Conservation (phyloP, 1,284 basidiomycete genomes). For the Cryptococcus sp. region DNA sequence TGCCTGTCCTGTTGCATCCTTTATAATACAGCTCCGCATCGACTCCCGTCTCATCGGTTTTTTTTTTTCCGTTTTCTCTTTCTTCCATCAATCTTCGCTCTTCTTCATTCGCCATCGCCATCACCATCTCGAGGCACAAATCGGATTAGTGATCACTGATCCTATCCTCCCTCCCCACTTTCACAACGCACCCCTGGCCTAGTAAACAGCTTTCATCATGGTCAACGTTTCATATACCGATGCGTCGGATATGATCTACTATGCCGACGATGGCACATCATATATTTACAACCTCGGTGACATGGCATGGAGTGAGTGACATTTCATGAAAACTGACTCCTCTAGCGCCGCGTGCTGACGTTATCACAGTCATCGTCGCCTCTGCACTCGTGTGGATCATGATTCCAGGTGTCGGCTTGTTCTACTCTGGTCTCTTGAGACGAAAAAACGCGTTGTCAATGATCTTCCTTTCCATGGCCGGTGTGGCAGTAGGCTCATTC, state of each 20-base stretch:
- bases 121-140: too few relatives aligned
- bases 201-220: slow-evolving; percentile 17
- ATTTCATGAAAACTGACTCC: slow-evolving; percentile 1
- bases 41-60: too few relatives aligned
- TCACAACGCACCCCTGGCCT: too few relatives aligned
- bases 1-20: too few relatives aligned
- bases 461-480: slow-evolving; percentile 81
- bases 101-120: too few relatives aligned
- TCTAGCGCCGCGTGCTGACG: background rate
- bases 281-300: slow-evolving; percentile 58
- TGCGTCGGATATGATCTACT: slow-evolving; percentile 50
- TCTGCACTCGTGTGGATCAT: slow-evolving; percentile 80
- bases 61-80: too few relatives aligned
- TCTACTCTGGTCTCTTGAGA: slow-evolving; percentile 79
- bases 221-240: slow-evolving; percentile 48
- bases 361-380: slow-evolving; percentile 57
- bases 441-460: slow-evolving; percentile 91
- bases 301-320: slow-evolving; percentile 57
- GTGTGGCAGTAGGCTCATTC: slow-evolving; percentile 67
- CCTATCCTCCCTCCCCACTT: too few relatives aligned
- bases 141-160: too few relatives aligned
- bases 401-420: slow-evolving; percentile 76
- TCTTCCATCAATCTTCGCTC: too few relatives aligned
- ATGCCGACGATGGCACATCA: slow-evolving; percentile 48
- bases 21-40: too few relatives aligned